These are phyloP conservation scores for Rhodotorula sp. DNA, from an alignment of 1,284 basidiomycete species.

Conservation along the genomic window DNA sequence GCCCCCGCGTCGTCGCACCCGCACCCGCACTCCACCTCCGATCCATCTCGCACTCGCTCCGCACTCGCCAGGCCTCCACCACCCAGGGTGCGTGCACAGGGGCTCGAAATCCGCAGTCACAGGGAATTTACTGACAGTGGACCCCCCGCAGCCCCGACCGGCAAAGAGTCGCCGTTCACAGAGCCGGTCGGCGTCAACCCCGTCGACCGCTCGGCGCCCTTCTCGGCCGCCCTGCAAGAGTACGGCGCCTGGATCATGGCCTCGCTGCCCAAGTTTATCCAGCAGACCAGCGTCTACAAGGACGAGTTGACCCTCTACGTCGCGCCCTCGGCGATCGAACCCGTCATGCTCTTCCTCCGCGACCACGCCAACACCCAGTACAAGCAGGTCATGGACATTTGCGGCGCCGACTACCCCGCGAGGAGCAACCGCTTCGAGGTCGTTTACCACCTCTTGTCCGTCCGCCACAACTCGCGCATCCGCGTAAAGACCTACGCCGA, in stretches of 20 bases:
- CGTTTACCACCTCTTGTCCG: conserved; percentile 89
- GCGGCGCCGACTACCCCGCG: conserved; percentile 92
- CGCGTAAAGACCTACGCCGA: conserved; percentile 97
- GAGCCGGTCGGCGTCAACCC: conserved; percentile 85
- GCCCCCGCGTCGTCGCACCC: conserved; percentile 13
- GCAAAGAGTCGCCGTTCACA: conserved; percentile 63
- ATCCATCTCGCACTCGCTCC: conserved; percentile 19
- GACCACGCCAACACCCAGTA: conserved; percentile 97
- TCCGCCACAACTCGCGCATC: conserved; percentile 70
- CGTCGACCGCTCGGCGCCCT: conserved; percentile 65
- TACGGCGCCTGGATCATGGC: conserved; percentile 84
- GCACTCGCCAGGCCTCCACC: background rate
- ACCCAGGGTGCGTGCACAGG: conserved; percentile 9
- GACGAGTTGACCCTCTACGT: conserved; percentile 92
- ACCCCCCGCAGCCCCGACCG: conserved; percentile 16
- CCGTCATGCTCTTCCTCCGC: conserved; percentile 86
- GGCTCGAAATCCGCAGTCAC: too few species aligned
- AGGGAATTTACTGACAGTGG: background rate
- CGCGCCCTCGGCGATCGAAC: conserved; percentile 76
- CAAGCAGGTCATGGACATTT: conserved; percentile 89
- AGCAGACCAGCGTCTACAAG: conserved; percentile 96
- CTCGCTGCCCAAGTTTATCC: conserved; percentile 88
- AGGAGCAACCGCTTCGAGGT: conserved; percentile 93
- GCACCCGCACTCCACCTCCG: conserved; percentile 5
- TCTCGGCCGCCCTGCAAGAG: conserved; percentile 73